Base-by-base conservation (phyloP, 345 rosid genomes). In the Adansonia digitata region DNA sequence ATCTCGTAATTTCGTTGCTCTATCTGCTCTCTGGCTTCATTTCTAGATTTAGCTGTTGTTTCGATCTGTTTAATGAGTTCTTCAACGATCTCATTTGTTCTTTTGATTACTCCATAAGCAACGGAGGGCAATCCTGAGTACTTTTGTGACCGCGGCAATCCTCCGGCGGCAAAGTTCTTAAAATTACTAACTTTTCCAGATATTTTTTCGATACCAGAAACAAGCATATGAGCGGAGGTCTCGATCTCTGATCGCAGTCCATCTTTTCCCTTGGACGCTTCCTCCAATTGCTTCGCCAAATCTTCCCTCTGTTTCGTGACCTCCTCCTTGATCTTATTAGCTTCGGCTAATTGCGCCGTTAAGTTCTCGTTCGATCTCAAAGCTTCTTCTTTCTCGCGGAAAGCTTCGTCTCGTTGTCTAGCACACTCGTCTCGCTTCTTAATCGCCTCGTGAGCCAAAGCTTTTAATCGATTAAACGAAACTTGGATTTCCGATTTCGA, bases 1-100 rank as follows among this genome's bases (percentile, higher is more conserved):
- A 96, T 93, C 86, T 93, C 98, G 73, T 90, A 96, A 76, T 96
- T 96, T 71, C 99, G 85, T 80, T 93, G 97, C 71, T 90, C 99
- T 80, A 96, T 86, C 82, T 90, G 97, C 79, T 88, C 97, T 79
- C 98, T 93, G 7, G 89, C 96, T 59, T 93, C 97, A 75, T 96
- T 86, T 57, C 97, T 88, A 17, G 97, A 86, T 82, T 90, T 96
- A 0, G 81, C 71, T 1, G 87, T 76, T 12, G 69, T 49, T 77
- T 92, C 93, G 0, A 90, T 77, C 88, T 93, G 97, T 82, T 71
- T 88, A 80, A 89, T 80, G 13, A 96, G 92, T 87, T 96, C 99
- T 78, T 96, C 99, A 27, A 90, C 92, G 6, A 96, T 89, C 80
- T 95, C 99, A 78, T 95, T 90, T 5, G 99, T 93, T 79, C 98